Evolutionary conservation across 306 rosid genomes (phyloP), one percentile per base, ranked within the genome.

Genomic region (Ziziphus jujuba): DNA sequence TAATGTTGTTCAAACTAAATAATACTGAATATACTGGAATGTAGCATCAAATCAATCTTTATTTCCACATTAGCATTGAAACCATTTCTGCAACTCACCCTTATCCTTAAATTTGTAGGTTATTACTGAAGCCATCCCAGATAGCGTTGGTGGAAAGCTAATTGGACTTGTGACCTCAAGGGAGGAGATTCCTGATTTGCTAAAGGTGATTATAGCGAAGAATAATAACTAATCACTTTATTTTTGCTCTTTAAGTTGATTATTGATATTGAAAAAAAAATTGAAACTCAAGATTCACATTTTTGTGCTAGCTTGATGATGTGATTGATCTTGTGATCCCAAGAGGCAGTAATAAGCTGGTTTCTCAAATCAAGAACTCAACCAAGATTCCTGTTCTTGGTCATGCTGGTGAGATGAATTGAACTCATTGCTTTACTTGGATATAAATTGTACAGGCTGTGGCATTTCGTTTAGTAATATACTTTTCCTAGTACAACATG

Each of bases 371-470:
- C 57, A 90, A 90, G 85, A 87, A 84, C 72, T 90, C 88, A 17
- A 95, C 99, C 56, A 90, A 95, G 80, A 95, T 95, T 80, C 97
- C 99, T 50, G 99, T 95, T 73, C 89, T 95, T 44, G 99, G 99
- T 65, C 99, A 93, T 72, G 97, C 99, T 71, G 99, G 99, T 93
- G 71, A 90, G 84, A 67, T 55, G 40, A 55, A 71, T 71, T 62
- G 56, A 55, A 58, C 70, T 44, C 69, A 2, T n/a, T 56, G 51
- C 12, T 52, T 62, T 34, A 45, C 43, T 36, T 14, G 69, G 50
- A 4, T 51, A 17, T 62, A n/a, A 52, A 65, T 33, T 51, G 48
- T 67, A 40, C 53, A 62, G 17, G 16, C 45, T 65, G 35, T 73
- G 65, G 58, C 44, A 40, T 59, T 48, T 56, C 52, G 49, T 59